Evolutionary conservation across 331 rosid species (phyloP), one percentile per base, ranked within the genome.

Genomic region (Dryas integrifolia): DNA sequence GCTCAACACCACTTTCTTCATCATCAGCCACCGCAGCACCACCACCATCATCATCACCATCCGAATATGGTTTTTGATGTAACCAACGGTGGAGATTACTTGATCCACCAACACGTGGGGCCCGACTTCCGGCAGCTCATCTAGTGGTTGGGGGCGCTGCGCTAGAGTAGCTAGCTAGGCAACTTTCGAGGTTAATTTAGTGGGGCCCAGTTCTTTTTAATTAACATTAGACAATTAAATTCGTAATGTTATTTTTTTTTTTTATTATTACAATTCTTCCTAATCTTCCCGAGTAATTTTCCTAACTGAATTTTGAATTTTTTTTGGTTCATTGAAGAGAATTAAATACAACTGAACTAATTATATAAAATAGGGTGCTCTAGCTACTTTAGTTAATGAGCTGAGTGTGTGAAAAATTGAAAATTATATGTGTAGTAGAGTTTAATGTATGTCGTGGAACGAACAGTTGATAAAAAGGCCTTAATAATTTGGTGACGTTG

Each of bases 61-160:
- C 91, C 82, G 78, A 83, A 43, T 46, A 65, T 89, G 76, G 76
- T 79, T 62, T 93, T 87, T 21, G 91, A 91, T 69, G 82, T 77
- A 9, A n/a, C 96, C 77, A 91, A 85, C 87, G 87, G 86, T 21
- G 96, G 89, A 0, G 97, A 95, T 70, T 89, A 84, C 84, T 82
- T 88, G 87, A 95, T 95, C 46, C 92, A 91, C 63, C 96, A 86
- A 40, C 96, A 84, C 39, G 72, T 76, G 77, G 93, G 87, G 4
- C 87, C 93, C 0, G 84, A 85, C 51, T 89, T 84, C 84, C 67
- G 89, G 40, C 88, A 89, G 86, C 78, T 88, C 45, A 83, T 92
- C 72, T 85, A 87, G 86, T 57, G 72, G 44, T 2, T 48, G 73
- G 56, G 2, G 10, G 68, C 15, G 44, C 35, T 30, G 35, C 26